phyloP scores from a whole-genome alignment of 768 basidiomycete genomes.

The Gloeostereum incarnatum region DNA sequence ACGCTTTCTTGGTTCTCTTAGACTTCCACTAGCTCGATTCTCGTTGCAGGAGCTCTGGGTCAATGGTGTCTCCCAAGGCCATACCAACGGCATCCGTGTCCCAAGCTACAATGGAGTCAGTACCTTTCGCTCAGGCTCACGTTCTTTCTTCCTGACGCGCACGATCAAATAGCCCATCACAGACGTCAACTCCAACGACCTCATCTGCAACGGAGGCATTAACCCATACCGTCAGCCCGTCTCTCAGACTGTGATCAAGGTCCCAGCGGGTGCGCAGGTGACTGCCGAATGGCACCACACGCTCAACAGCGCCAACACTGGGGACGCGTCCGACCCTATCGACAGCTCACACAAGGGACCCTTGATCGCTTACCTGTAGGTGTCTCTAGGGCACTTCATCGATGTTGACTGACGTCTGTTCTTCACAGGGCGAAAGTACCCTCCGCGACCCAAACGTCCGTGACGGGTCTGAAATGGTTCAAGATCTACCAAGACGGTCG shows the following conservation, averaged over 20 bases:
- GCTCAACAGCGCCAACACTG: constrained; percentile 17
- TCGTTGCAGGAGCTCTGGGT: constrained; percentile 26
- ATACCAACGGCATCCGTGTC: constrained; percentile 33
- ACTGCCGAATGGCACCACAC: constrained; percentile 41
- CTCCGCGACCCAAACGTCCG: constrained; percentile 31
- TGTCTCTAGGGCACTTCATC: not conserved
- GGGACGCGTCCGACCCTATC: constrained; percentile 23
- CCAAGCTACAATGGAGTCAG: constrained; percentile 23
- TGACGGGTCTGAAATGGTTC: constrained; percentile 46
- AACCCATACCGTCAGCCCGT: constrained; percentile 36
- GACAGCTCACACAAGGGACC: constrained; percentile 35
- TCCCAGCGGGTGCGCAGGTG: constrained; percentile 42
- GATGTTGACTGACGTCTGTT: not conserved
- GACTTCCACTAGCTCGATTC: not conserved
- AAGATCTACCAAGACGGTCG: constrained; percentile 42
- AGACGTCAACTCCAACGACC: constrained; percentile 44
- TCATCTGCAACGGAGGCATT: constrained; percentile 50
- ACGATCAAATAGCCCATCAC: constrained; percentile 46
- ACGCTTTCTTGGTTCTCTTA: not conserved
- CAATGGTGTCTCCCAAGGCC: constrained; percentile 37
- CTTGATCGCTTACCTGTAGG: constrained; percentile 40
- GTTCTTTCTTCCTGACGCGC: too few species aligned
- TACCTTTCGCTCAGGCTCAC: too few species aligned
- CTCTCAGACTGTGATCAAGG: constrained; percentile 32
- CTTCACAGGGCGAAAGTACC: constrained; percentile 30